These are phyloP conservation scores for Picea engelmannii DNA, from an alignment of 83 land plant species.

Conservation along the genomic window DNA sequence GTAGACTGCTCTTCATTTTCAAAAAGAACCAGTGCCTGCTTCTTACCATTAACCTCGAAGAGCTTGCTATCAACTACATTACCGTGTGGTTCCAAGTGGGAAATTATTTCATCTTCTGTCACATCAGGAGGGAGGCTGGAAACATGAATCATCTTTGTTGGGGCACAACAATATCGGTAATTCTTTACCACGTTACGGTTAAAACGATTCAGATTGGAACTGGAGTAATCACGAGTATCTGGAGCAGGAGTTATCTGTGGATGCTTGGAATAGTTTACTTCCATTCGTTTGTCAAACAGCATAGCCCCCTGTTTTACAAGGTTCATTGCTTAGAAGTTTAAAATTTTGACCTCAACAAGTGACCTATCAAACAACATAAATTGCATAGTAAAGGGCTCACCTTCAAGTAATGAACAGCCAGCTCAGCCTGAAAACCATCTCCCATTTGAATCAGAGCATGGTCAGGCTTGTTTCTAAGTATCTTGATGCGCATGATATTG, in stretches of 20 bases:
- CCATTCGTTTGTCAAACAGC: slow-evolving; percentile 85
- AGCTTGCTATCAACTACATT: slow-evolving; percentile 70
- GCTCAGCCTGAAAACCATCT: slow-evolving; percentile 96
- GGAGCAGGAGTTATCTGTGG: slow-evolving; percentile 82
- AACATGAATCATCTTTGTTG: slow-evolving; percentile 91
- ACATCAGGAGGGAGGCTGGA: slow-evolving; percentile 82
- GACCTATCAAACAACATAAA: not conserved
- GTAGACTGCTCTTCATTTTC: slow-evolving; percentile 91
- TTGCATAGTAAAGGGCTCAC: slow-evolving; percentile 23
- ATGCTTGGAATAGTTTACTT: slow-evolving; percentile 93
- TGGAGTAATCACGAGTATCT: slow-evolving; percentile 85
- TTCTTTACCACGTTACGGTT: slow-evolving; percentile 88
- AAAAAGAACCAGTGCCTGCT: slow-evolving; percentile 85
- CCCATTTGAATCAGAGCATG: slow-evolving; percentile 96
- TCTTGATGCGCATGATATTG: slow-evolving; percentile 85
- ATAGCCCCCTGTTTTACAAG: slow-evolving; percentile 64
- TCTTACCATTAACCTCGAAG: slow-evolving; percentile 93
- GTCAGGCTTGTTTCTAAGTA: slow-evolving; percentile 92
- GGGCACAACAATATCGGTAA: slow-evolving; percentile 89
- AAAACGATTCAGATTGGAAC: slow-evolving; percentile 90
- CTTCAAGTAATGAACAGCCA: slow-evolving; percentile 91
- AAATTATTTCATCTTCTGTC: slow-evolving; percentile 71
- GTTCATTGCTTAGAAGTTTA: not conserved
- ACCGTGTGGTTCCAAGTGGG: slow-evolving; percentile 81
- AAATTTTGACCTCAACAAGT: not conserved